Conservation (phyloP, 192 early-diverging fungal species). For the Chytriomyces hyalinus region DNA sequence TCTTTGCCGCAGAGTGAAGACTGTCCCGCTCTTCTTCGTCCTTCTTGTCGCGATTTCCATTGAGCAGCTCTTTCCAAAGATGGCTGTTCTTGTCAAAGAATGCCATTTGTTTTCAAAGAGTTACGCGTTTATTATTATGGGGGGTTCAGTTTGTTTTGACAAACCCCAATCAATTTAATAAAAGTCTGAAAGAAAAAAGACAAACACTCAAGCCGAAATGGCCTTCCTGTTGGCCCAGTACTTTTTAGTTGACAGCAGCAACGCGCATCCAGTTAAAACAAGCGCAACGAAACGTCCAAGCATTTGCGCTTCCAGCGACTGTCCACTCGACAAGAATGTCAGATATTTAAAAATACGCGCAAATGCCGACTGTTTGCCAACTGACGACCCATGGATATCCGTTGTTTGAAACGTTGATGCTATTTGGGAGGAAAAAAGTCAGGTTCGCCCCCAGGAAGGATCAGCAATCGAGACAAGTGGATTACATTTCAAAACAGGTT, state of each 20-base stretch:
- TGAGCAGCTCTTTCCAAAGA: slow-evolving; percentile 23
- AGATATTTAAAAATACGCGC: not conserved
- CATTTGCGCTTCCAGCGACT: not conserved
- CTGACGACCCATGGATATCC: not conserved
- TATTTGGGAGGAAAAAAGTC: not conserved
- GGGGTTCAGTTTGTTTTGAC: no score
- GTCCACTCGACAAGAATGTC: not conserved
- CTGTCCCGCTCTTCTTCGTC: not conserved
- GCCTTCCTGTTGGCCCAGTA: no score
- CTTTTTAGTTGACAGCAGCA: not conserved
- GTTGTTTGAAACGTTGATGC: not conserved
- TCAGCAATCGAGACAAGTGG: not conserved
- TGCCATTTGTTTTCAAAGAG: slow-evolving; percentile 6
- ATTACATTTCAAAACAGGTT: not conserved
- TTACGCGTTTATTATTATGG: no score
- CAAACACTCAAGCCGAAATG: no score
- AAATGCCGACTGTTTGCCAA: not conserved
- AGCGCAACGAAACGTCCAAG: not conserved
- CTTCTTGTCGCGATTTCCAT: slow-evolving; percentile 1
- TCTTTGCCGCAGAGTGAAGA: slow-evolving; percentile 12
- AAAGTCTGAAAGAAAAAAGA: no score
- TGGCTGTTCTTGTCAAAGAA: slow-evolving; percentile 19
- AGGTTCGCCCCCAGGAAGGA: not conserved
- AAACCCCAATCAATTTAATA: no score
- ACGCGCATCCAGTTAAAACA: not conserved